phyloP scores from a whole-genome alignment of 225 moss, liverwort and hornwort genomes.

The Neckera pumila region DNA sequence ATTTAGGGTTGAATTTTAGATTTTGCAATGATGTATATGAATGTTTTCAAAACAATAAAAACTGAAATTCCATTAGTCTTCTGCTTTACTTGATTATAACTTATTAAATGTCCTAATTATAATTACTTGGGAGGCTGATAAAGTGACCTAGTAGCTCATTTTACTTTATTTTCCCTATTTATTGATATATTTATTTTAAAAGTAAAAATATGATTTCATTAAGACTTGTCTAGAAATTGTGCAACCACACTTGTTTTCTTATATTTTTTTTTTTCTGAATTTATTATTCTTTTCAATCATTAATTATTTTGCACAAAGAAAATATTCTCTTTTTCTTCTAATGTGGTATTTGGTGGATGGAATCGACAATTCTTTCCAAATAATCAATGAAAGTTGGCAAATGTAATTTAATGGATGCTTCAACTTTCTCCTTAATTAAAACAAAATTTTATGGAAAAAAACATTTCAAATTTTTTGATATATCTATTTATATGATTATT shows the following conservation, averaged over 20 bases:
- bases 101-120: not conserved
- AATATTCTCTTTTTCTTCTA: too few relatives aligned
- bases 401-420: too few relatives aligned
- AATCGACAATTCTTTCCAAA: too few relatives aligned
- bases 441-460: too few relatives aligned
- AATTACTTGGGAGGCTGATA: not conserved
- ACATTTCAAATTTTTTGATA: too few relatives aligned
- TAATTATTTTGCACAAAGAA: too few relatives aligned
- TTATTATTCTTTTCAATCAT: too few relatives aligned
- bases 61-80: not conserved
- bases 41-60: not conserved
- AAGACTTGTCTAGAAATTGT: not conserved
- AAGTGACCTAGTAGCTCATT: not conserved
- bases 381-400: too few relatives aligned
- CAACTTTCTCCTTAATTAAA: too few relatives aligned
- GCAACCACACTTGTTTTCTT: not conserved
- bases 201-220: too few relatives aligned
- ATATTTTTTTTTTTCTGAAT: too few relatives aligned
- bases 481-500: not conserved
- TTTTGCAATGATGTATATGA: not conserved
- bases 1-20: not conserved
- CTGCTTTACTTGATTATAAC: accelerated
- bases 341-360: accelerated
- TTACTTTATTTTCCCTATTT: not conserved
- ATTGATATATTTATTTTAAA: too few relatives aligned